Evolutionary conservation across 2,329 filamentous ascomycete genomes (phyloP), one percentile per base, ranked within the genome.

Genomic region (Thielaviopsis ethacetica): DNA sequence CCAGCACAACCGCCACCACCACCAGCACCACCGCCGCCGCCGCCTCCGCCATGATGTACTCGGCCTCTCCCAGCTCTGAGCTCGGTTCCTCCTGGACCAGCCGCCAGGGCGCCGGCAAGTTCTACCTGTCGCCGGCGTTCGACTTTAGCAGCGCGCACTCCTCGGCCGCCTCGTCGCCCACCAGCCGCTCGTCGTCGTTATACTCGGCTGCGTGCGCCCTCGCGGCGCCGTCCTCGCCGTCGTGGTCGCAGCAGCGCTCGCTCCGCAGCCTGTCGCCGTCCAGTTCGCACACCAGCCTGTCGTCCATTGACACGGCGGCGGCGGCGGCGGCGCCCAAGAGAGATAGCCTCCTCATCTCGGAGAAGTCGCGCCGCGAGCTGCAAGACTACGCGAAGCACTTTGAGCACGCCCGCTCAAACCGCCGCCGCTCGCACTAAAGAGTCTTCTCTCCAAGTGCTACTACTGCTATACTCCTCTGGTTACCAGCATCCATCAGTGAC

Each of bases 341-440:
- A 65, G 80, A 82, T 60, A 69, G 72, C 22, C 70, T 69, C 51
- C 76, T 79, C 54, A 75, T 95, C 63, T 90, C 89, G 3, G 83
- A 87, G 63, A 85, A 86, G 70, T 84, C 87, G 27, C 83, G 82
- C 66, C 83, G 81, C 70, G 89, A 95, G 69, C 80, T 96, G 41
- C 83, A 85, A 68, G 85, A 86, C 64, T 96, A 96, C 71, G 87
- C 88, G 64, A 87, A 85, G 68, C 89, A 86, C 1, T 95, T 96
- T 69, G 91, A 96, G 71, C 86, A 90, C 64, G 84, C 86, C 60
- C 80, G 87, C 62, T 68, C 75, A 58, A 77, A 80, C 66, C 77
- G 79, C 64, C 72, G 79, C 66, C 71, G 82, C 73, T 78, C 79
- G 30, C 75, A 77, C 67, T 82, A 76, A 67, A 62, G n/a, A n/a